phyloP scores from a whole-genome alignment of 768 basidiomycete genomes.

The Leucocoprinus leucothites region DNA sequence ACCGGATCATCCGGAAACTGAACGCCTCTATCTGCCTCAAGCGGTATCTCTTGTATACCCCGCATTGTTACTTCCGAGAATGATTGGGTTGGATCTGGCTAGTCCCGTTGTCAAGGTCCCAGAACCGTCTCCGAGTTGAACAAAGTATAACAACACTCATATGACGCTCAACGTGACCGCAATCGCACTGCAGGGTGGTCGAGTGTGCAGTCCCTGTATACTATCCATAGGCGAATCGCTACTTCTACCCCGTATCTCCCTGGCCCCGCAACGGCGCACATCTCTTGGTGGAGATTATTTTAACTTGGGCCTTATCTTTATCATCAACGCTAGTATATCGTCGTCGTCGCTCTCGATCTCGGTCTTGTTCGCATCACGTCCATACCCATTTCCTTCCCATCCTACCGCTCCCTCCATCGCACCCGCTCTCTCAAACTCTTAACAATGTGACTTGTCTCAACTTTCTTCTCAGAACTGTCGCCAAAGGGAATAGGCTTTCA shows the following conservation, averaged over 20 bases:
- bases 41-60: no score
- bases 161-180: no score
- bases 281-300: neutral
- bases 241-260: neutral
- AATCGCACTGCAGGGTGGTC: no score
- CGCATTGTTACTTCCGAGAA: no score
- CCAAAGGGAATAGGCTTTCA: constrained; percentile 69
- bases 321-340: neutral
- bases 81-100: no score
- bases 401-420: neutral
- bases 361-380: constrained; percentile 5
- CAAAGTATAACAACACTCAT: no score
- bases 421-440: constrained; percentile 61
- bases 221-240: constrained; percentile 6
- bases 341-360: constrained; percentile 10
- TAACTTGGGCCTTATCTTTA: constrained; percentile 8
- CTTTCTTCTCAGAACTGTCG: constrained; percentile 61
- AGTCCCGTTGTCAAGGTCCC: no score
- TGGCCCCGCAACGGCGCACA: neutral
- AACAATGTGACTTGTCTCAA: constrained; percentile 48
- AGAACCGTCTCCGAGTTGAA: no score
- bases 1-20: no score
- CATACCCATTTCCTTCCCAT: neutral
- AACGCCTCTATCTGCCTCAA: no score
- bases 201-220: constrained; percentile 9